Percentiles rank a stretch among this genome's conserved stretches.
Conservation (phyloP, 1,284 basidiomycete genomes). For the Sphaerobolus stellatus region DNA sequence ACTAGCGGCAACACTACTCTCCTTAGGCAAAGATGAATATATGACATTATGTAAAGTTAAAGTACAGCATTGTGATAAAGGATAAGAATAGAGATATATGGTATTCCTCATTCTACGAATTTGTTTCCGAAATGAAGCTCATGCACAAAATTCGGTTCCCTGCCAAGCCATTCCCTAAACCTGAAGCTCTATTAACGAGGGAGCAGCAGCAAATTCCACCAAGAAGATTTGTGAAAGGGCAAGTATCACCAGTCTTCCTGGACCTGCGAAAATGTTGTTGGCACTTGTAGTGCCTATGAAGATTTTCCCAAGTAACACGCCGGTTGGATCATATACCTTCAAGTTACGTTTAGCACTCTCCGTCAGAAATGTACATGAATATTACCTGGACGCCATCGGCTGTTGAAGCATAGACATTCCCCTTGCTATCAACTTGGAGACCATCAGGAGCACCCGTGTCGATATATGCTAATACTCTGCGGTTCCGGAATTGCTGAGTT, state of each 20-base stretch:
- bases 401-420: conserved; percentile 68
- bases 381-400: conserved; percentile 70
- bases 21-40: too few relatives aligned
- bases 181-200: conserved; percentile 9
- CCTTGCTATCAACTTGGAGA: conserved; percentile 56
- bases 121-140: too few relatives aligned
- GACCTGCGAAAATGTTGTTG: conserved; percentile 68
- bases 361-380: conserved; percentile 18
- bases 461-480: conserved; percentile 68
- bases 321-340: neutral
- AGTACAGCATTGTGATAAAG: too few relatives aligned
- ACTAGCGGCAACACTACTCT: too few relatives aligned
- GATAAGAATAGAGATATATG: too few relatives aligned
- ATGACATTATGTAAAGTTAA: too few relatives aligned
- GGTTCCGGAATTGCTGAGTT: conserved; percentile 57
- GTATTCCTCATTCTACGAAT: too few relatives aligned
- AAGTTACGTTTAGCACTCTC: too few relatives aligned
- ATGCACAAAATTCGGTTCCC: too few relatives aligned
- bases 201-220: conserved; percentile 49
- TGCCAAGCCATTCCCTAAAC: too few relatives aligned
- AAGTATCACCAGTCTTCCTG: conserved; percentile 62
- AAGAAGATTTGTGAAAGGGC: conserved; percentile 63
- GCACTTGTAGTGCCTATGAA: conserved; percentile 59
- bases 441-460: conserved; percentile 66
- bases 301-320: conserved; percentile 69